A percentile compares a stretch with the other conserved stretches of the same genome.
These are phyloP conservation scores for Sphaerulina vaccinii DNA, from an alignment of 2,329 filamentous ascomycete genomes.

Conservation along the genomic window DNA sequence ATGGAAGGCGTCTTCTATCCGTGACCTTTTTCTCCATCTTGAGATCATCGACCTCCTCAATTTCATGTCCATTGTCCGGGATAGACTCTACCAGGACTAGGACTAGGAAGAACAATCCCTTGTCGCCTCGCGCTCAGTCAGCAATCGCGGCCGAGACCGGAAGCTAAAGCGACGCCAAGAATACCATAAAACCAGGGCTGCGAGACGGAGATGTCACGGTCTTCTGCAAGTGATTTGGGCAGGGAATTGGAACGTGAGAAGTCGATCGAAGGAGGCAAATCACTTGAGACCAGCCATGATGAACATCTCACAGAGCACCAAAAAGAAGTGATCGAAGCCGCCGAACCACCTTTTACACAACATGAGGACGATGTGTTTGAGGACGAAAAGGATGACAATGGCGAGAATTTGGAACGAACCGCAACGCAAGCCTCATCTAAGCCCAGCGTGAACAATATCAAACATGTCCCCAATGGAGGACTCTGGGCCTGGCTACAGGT, in stretches of 20 bases:
- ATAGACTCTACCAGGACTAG: too few species aligned
- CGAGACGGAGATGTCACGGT: background rate
- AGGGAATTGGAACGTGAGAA: background rate
- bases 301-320: background rate
- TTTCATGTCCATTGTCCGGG: too few species aligned
- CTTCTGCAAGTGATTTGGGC: constrained; percentile 7
- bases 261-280: background rate
- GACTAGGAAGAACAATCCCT: too few species aligned
- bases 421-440: constrained; percentile 28
- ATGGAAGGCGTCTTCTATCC: too few species aligned
- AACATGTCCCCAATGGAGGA: constrained; percentile 48
- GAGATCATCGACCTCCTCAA: too few species aligned
- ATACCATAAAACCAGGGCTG: background rate
- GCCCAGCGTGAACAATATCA: constrained; percentile 44
- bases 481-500: constrained; percentile 51
- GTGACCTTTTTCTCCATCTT: too few species aligned
- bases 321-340: constrained; percentile 14
- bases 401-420: constrained; percentile 21
- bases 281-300: background rate
- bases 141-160: background rate
- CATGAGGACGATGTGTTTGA: constrained; percentile 3
- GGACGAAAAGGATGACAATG: constrained; percentile 14
- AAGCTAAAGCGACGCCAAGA: background rate
- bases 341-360: constrained; percentile 14
- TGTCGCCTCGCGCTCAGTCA: too few species aligned